Evolutionary conservation across 2,329 filamentous ascomycete genomes (phyloP).

Genomic region (Clonostachys rhizophaga): DNA sequence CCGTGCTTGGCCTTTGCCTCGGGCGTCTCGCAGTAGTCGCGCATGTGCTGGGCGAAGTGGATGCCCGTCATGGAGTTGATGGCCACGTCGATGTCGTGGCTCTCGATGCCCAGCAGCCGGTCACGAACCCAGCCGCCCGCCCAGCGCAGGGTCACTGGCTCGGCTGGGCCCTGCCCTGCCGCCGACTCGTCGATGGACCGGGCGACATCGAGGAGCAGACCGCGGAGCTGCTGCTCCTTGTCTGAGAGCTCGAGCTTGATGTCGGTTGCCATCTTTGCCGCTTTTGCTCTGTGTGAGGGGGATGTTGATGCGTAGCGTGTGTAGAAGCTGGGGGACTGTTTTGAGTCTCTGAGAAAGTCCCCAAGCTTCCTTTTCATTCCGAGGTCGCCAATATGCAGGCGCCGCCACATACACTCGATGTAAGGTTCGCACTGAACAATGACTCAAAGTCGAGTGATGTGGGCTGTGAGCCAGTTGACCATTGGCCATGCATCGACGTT

Average conservation of each 20-base stretch:
- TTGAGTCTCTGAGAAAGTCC: background rate
- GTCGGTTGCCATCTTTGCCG: too few species aligned
- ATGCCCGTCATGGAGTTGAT: constrained; percentile 84
- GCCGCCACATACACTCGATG: too few species aligned
- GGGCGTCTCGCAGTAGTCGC: constrained; percentile 60
- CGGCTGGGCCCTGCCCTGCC: constrained; percentile 25
- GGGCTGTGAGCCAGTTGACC: too few species aligned
- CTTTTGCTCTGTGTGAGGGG: too few species aligned
- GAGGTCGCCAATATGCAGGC: constrained; percentile 1
- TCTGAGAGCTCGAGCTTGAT: too few species aligned
- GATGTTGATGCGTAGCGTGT: too few species aligned
- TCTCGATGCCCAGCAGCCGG: constrained; percentile 68
- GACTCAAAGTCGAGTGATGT: too few species aligned
- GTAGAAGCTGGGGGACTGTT: too few species aligned
- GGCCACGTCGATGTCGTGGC: constrained; percentile 79
- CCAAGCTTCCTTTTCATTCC: constrained; percentile 28
- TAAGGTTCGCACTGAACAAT: too few species aligned
- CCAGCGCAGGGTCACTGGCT: constrained; percentile 66
- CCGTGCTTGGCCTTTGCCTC: constrained; percentile 58
- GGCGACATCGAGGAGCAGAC: constrained; percentile 80
- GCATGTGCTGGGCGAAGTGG: constrained; percentile 65
- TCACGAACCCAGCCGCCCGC: constrained; percentile 87
- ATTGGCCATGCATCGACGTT: too few species aligned
- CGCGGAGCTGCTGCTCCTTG: constrained; percentile 63
- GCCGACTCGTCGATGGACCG: constrained; percentile 47